phyloP scores from a whole-genome alignment of 768 basidiomycete genomes.

The Suillus luteus region DNA sequence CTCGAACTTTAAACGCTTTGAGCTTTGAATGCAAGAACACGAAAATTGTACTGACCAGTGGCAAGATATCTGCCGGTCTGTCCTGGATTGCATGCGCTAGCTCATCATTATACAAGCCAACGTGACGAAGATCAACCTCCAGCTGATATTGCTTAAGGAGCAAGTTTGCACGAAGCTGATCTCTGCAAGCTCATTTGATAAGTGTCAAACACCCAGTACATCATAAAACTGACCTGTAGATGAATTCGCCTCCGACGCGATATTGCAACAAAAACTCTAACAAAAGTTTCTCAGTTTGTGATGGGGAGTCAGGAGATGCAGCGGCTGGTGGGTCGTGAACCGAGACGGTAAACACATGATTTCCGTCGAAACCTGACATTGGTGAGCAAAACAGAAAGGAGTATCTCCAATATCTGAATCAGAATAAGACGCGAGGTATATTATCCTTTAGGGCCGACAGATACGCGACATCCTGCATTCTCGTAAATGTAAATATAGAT shows the following conservation, averaged over 20 bases:
- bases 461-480: slow-evolving; percentile 25
- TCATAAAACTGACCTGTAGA: slow-evolving; percentile 70
- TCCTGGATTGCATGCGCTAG: slow-evolving; percentile 91
- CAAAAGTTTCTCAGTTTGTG: slow-evolving; percentile 78
- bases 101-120: slow-evolving; percentile 89
- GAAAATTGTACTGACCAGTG: slow-evolving; percentile 57
- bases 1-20: slow-evolving; percentile 67
- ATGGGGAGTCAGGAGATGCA: slow-evolving; percentile 66
- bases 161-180: slow-evolving; percentile 86
- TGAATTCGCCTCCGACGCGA: slow-evolving; percentile 87
- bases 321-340: slow-evolving; percentile 66
- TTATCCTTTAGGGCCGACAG: slow-evolving; percentile 28
- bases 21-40: neutral
- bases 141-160: slow-evolving; percentile 86
- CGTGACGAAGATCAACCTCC: slow-evolving; percentile 80
- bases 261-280: slow-evolving; percentile 87
- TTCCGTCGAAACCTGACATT: slow-evolving; percentile 89
- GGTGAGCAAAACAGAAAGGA: slow-evolving; percentile 14
- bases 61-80: slow-evolving; percentile 84
- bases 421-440: slow-evolving; percentile 1
- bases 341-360: slow-evolving; percentile 79
- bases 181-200: slow-evolving; percentile 43
- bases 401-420: neutral
- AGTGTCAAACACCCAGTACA: neutral
- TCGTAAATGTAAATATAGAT: neutral